Evolutionary conservation across 164 flowering plant genomes (phyloP).

Genomic region (Piper longum): DNA sequence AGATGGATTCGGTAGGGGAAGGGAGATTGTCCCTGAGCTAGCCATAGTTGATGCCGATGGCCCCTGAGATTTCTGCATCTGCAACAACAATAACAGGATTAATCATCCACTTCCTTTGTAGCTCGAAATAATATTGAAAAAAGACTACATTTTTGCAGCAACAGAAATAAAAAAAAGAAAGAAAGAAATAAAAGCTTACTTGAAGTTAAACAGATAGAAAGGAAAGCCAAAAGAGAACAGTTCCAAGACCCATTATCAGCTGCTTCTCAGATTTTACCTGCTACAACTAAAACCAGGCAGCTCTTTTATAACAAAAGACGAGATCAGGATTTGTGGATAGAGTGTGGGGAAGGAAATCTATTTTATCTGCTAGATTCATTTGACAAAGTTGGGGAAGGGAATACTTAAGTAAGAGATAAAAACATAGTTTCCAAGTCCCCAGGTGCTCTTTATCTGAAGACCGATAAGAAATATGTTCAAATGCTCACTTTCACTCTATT

Average conservation of each 20-base stretch:
- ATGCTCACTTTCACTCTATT: too few relatives aligned
- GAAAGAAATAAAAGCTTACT: neutral
- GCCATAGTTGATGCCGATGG: neutral
- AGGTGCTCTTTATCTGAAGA: too few relatives aligned
- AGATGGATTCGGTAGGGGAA: constrained; percentile 35
- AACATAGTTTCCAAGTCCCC: too few relatives aligned
- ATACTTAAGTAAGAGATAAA: too few relatives aligned
- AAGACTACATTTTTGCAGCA: neutral
- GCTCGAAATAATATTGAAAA: neutral
- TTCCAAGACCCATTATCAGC: neutral
- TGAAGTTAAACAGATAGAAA: neutral
- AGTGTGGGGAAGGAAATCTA: too few relatives aligned
- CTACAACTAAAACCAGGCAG: too few relatives aligned
- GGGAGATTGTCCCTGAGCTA: constrained; percentile 80
- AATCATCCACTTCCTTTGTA: neutral
- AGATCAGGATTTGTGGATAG: too few relatives aligned
- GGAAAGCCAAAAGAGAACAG: neutral
- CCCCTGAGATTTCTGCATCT: neutral
- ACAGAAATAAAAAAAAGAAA: too few relatives aligned
- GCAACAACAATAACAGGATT: neutral
- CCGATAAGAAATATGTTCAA: too few relatives aligned
- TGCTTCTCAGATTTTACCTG: neutral
- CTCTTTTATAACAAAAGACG: too few relatives aligned
- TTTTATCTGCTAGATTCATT: too few relatives aligned
- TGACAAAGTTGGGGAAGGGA: too few relatives aligned